Conservation (phyloP, 2,329 filamentous ascomycete genomes). For the Aureobasidium sp. region DNA sequence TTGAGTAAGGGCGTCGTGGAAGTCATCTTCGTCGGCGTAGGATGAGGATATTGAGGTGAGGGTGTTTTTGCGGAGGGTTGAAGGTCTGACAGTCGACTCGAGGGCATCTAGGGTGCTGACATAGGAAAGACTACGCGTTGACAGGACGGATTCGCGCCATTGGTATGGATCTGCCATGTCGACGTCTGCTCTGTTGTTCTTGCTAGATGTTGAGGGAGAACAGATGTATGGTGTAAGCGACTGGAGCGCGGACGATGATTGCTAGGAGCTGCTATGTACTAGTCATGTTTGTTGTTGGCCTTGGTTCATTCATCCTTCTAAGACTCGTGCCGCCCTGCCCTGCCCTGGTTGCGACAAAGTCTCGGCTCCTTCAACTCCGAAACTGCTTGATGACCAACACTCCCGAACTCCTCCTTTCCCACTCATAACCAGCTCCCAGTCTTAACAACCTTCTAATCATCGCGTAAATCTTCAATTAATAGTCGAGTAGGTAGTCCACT, state of each 20-base stretch:
- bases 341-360: too few species aligned
- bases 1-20: slow-evolving; percentile 17
- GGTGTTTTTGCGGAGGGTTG: slow-evolving; percentile 22
- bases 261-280: background rate
- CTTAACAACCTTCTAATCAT: background rate
- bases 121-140: slow-evolving; percentile 29
- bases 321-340: too few species aligned
- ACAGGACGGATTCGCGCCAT: slow-evolving; percentile 28
- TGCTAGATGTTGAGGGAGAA: background rate
- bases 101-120: slow-evolving; percentile 23
- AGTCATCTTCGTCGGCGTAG: slow-evolving; percentile 18
- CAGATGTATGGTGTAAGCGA: background rate
- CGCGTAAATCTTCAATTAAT: background rate
- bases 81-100: background rate
- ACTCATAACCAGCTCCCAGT: background rate
- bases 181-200: background rate
- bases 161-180: slow-evolving; percentile 16
- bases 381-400: background rate
- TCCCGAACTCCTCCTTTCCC: background rate
- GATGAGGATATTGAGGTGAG: slow-evolving; percentile 17
- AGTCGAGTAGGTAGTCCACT: background rate
- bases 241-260: background rate
- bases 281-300: background rate
- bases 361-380: background rate
- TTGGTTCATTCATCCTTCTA: background rate